Base-by-base conservation (phyloP, 495 filamentous ascomycete species). In the Penicillium roqueforti region DNA sequence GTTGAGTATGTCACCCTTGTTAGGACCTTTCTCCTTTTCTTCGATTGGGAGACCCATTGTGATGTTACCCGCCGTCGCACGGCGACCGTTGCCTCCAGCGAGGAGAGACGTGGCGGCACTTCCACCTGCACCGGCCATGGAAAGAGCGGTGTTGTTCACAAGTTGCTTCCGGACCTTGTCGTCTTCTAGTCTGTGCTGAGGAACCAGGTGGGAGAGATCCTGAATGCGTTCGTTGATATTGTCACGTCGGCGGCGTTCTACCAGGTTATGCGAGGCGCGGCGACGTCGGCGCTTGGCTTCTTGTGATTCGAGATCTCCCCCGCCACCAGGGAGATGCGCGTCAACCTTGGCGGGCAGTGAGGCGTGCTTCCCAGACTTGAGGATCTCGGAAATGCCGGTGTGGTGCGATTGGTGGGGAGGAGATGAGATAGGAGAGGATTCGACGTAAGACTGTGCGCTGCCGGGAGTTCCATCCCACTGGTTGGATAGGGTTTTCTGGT, bases 211-310 rank as follows among this genome's bases (percentile, higher is more conserved):
- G 58, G 90, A 93, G 4, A 98, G 80, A 60, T 98, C 93, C 59
- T 97, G 92, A 54, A 98, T 98, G 6, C 93, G 83, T 68, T 98
- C 93, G 62, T 98, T 98, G 77, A 98, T 98, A 59, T 98, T 97
- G 71, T 98, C 93, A 40, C 93, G 83, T 42, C 93, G 87, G 29
- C 93, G 85, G 46, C 93, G 88, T 68, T 98, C 93, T 9, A 98
- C 93, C 40, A 95, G 77, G 62, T 98, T 98, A 73, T 98, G 93
- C 1, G 92, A 96, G 61, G 96, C 93, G 16, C 93, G 83, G 43
- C 93, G 82, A 54, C 91, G 80, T 61, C 91, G 86, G 55, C 88
- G 83, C 79, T 97, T 96, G 60, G 90, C 89, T 74, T 98, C 93
- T 64, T 96, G 92, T 0, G 90, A 81, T 11, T 87, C 83, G 40